A percentile compares a stretch with the other conserved stretches of the same genome.
These are phyloP conservation scores for Ustilago lituana DNA, from an alignment of 1,284 basidiomycete genomes.

Conservation along the genomic window DNA sequence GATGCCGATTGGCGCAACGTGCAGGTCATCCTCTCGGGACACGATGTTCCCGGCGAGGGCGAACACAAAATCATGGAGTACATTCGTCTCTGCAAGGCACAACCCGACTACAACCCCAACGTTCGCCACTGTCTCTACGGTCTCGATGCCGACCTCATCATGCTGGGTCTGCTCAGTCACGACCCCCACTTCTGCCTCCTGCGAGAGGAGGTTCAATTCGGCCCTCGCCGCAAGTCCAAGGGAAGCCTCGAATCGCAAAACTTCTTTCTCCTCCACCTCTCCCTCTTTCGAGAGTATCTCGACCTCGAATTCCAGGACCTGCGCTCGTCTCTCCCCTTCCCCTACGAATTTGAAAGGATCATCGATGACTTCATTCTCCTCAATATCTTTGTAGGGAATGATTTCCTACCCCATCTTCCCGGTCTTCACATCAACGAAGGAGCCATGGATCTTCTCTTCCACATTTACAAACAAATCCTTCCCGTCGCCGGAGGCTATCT, in stretches of 20 bases:
- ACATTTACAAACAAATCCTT: slow-evolving; percentile 91
- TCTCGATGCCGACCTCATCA: slow-evolving; percentile 96
- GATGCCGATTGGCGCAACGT: slow-evolving; percentile 79
- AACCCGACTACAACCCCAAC: slow-evolving; percentile 92
- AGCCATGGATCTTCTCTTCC: slow-evolving; percentile 88
- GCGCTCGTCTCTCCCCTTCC: slow-evolving; percentile 70
- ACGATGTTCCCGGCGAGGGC: slow-evolving; percentile 95
- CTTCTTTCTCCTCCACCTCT: slow-evolving; percentile 94
- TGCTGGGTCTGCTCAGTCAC: slow-evolving; percentile 95
- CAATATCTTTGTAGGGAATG: slow-evolving; percentile 95
- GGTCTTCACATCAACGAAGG: slow-evolving; percentile 98
- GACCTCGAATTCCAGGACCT: slow-evolving; percentile 84
- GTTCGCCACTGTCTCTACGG: slow-evolving; percentile 97
- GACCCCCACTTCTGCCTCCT: slow-evolving; percentile 98
- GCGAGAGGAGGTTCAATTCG: slow-evolving; percentile 98
- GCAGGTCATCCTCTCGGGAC: slow-evolving; percentile 94
- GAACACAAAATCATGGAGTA: slow-evolving; percentile 99
- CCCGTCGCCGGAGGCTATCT: slow-evolving; percentile 89
- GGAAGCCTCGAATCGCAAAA: slow-evolving; percentile 86
- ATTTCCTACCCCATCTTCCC: slow-evolving; percentile 94
- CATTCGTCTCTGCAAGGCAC: slow-evolving; percentile 91
- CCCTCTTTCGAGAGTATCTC: slow-evolving; percentile 93
- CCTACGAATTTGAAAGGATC: slow-evolving; percentile 86
- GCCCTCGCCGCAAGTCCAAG: slow-evolving; percentile 73
- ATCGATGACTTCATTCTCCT: slow-evolving; percentile 98